A percentile compares a stretch with the other conserved stretches of the same genome.
These are phyloP conservation scores for Angomonas ambiguus DNA, from an alignment of 208 protist genomes.

Conservation along the genomic window DNA sequence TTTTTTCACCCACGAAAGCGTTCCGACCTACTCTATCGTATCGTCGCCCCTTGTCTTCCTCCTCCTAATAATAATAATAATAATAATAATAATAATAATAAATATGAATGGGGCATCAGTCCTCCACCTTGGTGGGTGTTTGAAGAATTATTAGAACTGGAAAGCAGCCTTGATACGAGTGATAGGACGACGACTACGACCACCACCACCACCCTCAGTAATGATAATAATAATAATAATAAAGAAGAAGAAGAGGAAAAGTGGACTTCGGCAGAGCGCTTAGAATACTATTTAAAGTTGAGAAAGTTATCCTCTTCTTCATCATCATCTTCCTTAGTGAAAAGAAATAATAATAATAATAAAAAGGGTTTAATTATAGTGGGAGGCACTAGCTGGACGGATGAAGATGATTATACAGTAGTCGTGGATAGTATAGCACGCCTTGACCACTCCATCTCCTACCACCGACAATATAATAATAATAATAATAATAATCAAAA, in stretches of 20 bases:
- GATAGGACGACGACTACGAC: background rate
- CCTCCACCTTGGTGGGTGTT: conserved; percentile 61
- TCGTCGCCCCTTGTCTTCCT: conserved; percentile 6
- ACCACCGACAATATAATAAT: conserved; percentile 4
- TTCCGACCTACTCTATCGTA: conserved; percentile 38
- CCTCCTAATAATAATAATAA: conserved; percentile 5
- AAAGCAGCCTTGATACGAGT: background rate
- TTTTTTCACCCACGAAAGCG: conserved; percentile 61
- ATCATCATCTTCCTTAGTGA: background rate
- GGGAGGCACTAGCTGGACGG: conserved; percentile 94
- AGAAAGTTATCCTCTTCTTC: background rate
- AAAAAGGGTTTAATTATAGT: conserved; percentile 79
- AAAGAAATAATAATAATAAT: conserved; percentile 8
- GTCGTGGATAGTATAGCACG: conserved; percentile 86
- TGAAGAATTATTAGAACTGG: conserved; percentile 13
- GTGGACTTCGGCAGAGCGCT: background rate
- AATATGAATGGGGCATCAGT: conserved; percentile 43
- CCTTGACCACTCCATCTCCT: conserved; percentile 40
- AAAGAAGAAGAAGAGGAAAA: conserved; percentile 1
- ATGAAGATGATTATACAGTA: conserved; percentile 95
- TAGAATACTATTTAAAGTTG: background rate
- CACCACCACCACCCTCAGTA: background rate
- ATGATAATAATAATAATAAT: conserved; percentile 8
- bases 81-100: conserved; percentile 13
- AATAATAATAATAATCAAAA: conserved; percentile 8